A percentile compares a stretch with the other conserved stretches of the same genome.
Evolutionary conservation across 2,329 filamentous ascomycete species (phyloP).

Genomic region (Lasiodiplodia sp.): DNA sequence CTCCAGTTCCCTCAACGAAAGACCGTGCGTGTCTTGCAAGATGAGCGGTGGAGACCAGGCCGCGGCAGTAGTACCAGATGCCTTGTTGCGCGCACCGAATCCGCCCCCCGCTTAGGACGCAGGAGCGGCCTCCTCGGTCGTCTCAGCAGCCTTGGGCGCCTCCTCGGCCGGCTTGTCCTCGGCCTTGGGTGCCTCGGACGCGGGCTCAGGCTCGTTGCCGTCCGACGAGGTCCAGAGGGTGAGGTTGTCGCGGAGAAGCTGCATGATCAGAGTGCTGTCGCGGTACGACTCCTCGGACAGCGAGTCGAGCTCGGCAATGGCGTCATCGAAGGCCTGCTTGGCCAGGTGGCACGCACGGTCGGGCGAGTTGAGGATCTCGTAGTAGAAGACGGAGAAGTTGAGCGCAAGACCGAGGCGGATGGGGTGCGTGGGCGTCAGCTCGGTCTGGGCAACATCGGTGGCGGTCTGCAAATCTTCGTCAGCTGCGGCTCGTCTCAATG

Average conservation of each 20-base stretch:
- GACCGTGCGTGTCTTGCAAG: slow-evolving; percentile 24
- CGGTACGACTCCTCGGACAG: slow-evolving; percentile 99
- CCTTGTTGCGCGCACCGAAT: slow-evolving; percentile 21
- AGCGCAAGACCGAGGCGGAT: slow-evolving; percentile 97
- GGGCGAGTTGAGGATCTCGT: slow-evolving; percentile 98
- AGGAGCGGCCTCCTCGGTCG: slow-evolving; percentile 34
- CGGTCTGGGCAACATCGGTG: slow-evolving; percentile 97
- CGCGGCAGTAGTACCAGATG: slow-evolving; percentile 27
- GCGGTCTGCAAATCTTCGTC: slow-evolving; percentile 60
- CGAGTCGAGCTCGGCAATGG: slow-evolving; percentile 97
- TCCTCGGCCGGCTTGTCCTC: slow-evolving; percentile 50
- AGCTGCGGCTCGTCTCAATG: slow-evolving; percentile 11
- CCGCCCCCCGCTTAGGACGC: slow-evolving; percentile 22
- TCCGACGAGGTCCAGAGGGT: slow-evolving; percentile 99
- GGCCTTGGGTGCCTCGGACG: slow-evolving; percentile 58
- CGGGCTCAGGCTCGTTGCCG: slow-evolving; percentile 72
- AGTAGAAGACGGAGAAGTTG: slow-evolving; percentile 99
- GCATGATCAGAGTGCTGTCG: slow-evolving; percentile 98
- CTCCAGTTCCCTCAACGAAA: slow-evolving; percentile 28
- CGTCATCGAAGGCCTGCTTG: slow-evolving; percentile 99
- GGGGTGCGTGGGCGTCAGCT: slow-evolving; percentile 95
- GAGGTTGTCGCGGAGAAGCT: slow-evolving; percentile 97
- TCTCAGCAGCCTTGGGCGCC: slow-evolving; percentile 59
- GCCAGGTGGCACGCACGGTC: slow-evolving; percentile 97
- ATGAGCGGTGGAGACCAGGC: slow-evolving; percentile 26